A percentile compares a stretch with the other conserved stretches of the same genome.
phyloP scores from a whole-genome alignment of 192 early-diverging fungal species.

The Coemansia umbellata region DNA sequence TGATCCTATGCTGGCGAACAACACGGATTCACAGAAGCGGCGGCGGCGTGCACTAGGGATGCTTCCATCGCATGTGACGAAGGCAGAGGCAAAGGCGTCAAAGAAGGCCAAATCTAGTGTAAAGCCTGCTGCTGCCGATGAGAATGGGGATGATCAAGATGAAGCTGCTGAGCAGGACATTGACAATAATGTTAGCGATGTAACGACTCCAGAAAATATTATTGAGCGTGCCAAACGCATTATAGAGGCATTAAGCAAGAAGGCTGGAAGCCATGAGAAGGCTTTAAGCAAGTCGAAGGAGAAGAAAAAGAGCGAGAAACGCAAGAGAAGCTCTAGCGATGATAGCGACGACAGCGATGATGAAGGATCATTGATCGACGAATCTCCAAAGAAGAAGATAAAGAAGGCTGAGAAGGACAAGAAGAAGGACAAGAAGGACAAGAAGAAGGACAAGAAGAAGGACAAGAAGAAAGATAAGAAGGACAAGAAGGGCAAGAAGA shows the following conservation, averaged over 20 bases:
- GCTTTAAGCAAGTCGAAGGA: conserved; percentile 2
- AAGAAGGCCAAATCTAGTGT: conserved; percentile 5
- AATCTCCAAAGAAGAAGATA: conserved; percentile 11
- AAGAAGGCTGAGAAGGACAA: no score
- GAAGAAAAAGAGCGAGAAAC: neutral
- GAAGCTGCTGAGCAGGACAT: neutral
- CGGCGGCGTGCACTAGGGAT: conserved; percentile 15
- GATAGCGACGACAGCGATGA: conserved; percentile 7
- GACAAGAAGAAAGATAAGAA: conserved; percentile 6
- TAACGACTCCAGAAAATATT: neutral
- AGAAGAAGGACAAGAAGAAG: no score
- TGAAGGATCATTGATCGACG: no score
- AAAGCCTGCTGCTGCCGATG: neutral
- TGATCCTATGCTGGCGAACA: conserved; percentile 9
- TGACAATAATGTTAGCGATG: neutral
- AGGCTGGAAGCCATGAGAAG: neutral
- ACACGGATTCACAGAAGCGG: conserved; percentile 2
- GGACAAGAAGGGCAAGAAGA: conserved; percentile 10
- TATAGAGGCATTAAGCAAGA: conserved; percentile 8
- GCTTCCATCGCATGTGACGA: conserved; percentile 38
- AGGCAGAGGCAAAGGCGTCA: conserved; percentile 17
- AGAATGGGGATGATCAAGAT: neutral
- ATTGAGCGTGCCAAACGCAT: conserved; percentile 18
- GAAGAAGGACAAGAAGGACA: no score
- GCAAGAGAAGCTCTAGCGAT: conserved; percentile 4